Base-by-base conservation (phyloP, 1,284 basidiomycete genomes). In the Papiliotrema laurentii region DNA sequence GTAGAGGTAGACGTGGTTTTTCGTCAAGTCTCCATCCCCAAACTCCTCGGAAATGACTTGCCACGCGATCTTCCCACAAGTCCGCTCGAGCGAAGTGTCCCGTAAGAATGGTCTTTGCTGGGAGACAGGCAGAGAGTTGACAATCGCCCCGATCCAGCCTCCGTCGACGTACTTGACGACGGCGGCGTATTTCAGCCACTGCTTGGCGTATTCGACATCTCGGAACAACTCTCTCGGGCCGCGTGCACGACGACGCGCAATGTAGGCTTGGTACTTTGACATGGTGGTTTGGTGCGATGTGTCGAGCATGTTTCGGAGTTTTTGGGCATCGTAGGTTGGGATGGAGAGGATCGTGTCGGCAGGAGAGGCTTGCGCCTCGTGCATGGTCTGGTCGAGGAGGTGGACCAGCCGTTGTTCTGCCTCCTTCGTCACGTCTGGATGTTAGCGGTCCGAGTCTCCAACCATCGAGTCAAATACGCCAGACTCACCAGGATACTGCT, bases 1-100 rank as follows among this genome's bases (percentile, higher is more conserved):
- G 41, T 63, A 67, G 6, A 69, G 52, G 34, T 55, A 58, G 18
- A 66, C 56, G 49, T 69, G 68, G 38, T 65, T 64, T 50, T 68
- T 66, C 30, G 50, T 45, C 21, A 68, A 27, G 53, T 67, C 66
- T 7, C 68, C 68, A 53, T 69, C 68, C 0, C 68, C 68, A 40
- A 68, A 66, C 47, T 69, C 68, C 44, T 69, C 68, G 16, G 55
- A 56, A n/a, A 69, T 62, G 16, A 69, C 66, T 42, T 69, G 68
- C 66, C 66, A 69, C 11, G 64, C 61, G 37, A 63, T 55, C 40
- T 61, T 60, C 16, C 55, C 61, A 18, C 58, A 54, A 34, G 38
- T 30, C 19, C 65, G 45, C 43, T 61, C 56, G 16, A 52, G 34
- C 44, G 14, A 47, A 40, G 24, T 51, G 30, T 14, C 33, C 40